phyloP scores from a whole-genome alignment of 306 rosid species.

The Luffa acutangula region DNA sequence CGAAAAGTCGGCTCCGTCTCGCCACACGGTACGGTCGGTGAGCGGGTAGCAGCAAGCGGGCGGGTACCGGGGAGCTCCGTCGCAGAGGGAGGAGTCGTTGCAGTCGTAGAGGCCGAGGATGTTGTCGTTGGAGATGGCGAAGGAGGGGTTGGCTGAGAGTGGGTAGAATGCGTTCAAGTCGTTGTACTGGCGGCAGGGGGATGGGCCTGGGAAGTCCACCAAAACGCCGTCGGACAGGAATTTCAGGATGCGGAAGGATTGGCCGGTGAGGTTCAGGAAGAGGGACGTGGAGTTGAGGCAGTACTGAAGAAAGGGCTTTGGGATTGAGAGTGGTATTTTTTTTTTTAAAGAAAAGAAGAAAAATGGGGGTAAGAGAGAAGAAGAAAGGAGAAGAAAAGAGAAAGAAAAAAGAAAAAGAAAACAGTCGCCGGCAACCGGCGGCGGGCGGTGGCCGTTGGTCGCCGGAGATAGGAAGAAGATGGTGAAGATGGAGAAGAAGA shows the following conservation, averaged over 20 bases:
- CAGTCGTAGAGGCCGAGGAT: constrained; percentile 82
- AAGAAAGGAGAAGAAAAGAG: too few relatives aligned
- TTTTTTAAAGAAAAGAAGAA: too few relatives aligned
- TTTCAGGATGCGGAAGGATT: constrained; percentile 43
- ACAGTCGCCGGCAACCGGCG: too few relatives aligned
- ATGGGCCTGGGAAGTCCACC: constrained; percentile 53
- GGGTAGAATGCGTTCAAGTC: constrained; percentile 59
- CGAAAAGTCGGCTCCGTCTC: constrained; percentile 48
- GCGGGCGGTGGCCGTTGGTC: too few relatives aligned
- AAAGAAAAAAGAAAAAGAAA: too few relatives aligned
- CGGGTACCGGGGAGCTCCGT: constrained; percentile 34
- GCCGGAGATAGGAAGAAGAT: too few relatives aligned
- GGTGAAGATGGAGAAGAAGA: too few relatives aligned
- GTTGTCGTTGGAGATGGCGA: constrained; percentile 63
- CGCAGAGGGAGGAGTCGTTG: constrained; percentile 85
- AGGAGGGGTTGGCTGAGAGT: constrained; percentile 30
- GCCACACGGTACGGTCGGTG: constrained; percentile 69
- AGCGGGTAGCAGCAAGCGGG: constrained; percentile 91
- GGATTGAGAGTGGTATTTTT: neutral
- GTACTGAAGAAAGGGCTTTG: constrained; percentile 46
- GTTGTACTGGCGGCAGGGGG: constrained; percentile 69
- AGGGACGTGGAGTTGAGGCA: constrained; percentile 61
- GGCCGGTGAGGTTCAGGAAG: constrained; percentile 39
- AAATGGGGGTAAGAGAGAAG: too few relatives aligned
- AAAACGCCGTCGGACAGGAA: constrained; percentile 65